These are phyloP conservation scores for Venturia aucupariae DNA, from an alignment of 2,329 filamentous ascomycete species.

Conservation along the genomic window DNA sequence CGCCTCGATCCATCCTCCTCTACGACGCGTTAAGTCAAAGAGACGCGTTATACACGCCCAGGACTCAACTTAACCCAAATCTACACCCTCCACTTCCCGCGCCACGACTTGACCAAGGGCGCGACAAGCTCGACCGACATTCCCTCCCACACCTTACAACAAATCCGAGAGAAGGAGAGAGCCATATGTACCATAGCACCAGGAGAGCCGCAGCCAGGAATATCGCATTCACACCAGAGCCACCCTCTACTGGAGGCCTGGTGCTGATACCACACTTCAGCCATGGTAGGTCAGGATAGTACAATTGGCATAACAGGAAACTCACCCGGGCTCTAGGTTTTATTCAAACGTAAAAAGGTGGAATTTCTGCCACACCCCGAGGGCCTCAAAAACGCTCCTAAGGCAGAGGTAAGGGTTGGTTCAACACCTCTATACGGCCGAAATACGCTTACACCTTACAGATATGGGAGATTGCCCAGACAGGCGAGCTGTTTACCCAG, in stretches of 20 bases:
- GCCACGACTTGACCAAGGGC: neutral
- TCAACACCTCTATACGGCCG: neutral
- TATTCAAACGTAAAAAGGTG: conserved; percentile 94
- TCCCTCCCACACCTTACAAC: neutral
- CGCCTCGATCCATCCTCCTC: neutral
- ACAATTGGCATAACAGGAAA: neutral
- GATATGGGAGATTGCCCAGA: conserved; percentile 89
- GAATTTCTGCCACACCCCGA: conserved; percentile 64
- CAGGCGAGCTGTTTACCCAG: conserved; percentile 77
- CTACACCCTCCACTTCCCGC: neutral
- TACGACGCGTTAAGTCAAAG: neutral
- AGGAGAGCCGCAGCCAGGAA: neutral
- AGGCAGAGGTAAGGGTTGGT: conserved; percentile 59
- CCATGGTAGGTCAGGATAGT: conserved; percentile 9
- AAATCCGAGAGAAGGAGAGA: neutral
- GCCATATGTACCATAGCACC: neutral
- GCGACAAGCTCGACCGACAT: neutral
- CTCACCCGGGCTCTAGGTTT: conserved; percentile 52
- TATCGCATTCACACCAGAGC: conserved; percentile 1
- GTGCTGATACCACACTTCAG: conserved; percentile 3
- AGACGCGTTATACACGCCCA: conserved; percentile 7
- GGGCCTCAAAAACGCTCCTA: conserved; percentile 59
- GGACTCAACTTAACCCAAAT: neutral
- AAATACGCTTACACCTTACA: conserved; percentile 31
- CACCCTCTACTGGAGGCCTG: conserved; percentile 2